A percentile compares a stretch with the other conserved stretches of the same genome.
Evolutionary conservation across 75 land plant genomes (phyloP).

Genomic region (Larix kaempferi): DNA sequence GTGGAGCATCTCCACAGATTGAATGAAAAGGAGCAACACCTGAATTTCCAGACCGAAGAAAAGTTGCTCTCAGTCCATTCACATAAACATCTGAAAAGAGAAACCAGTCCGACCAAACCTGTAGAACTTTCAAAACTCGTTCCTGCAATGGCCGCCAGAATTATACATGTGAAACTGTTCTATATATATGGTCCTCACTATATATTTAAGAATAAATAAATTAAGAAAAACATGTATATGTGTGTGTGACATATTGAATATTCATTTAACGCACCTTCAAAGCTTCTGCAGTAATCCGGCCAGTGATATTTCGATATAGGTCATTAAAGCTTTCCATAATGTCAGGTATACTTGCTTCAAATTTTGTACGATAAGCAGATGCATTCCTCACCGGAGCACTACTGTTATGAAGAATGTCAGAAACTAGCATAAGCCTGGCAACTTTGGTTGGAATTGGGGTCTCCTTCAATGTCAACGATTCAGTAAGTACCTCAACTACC

Average conservation of each 20-base stretch:
- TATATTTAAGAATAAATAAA: conserved; percentile 1
- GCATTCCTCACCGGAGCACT: conserved; percentile 99
- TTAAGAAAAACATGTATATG: conserved; percentile 3
- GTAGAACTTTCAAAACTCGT: conserved; percentile 89
- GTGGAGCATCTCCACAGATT: conserved; percentile 87
- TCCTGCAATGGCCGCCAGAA: conserved; percentile 46
- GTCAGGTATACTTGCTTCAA: conserved; percentile 92
- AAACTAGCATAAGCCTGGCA: conserved; percentile 96
- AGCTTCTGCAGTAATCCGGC: conserved; percentile 98
- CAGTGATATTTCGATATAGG: conserved; percentile 83
- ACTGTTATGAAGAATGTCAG: conserved; percentile 95
- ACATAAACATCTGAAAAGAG: conserved; percentile 95
- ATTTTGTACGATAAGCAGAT: conserved; percentile 95
- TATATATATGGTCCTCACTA: neutral
- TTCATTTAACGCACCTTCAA: conserved; percentile 56
- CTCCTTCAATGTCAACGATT: conserved; percentile 92
- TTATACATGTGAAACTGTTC: neutral
- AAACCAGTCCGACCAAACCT: conserved; percentile 99
- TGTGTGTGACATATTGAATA: neutral
- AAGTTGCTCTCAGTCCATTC: conserved; percentile 89
- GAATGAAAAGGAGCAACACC: conserved; percentile 87
- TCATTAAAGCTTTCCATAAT: conserved; percentile 99
- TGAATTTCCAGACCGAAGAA: conserved; percentile 89
- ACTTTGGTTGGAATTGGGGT: conserved; percentile 96
- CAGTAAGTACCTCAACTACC: conserved; percentile 97